phyloP scores from a whole-genome alignment of 495 filamentous ascomycete genomes.

The Neurospora sublineolata region DNA sequence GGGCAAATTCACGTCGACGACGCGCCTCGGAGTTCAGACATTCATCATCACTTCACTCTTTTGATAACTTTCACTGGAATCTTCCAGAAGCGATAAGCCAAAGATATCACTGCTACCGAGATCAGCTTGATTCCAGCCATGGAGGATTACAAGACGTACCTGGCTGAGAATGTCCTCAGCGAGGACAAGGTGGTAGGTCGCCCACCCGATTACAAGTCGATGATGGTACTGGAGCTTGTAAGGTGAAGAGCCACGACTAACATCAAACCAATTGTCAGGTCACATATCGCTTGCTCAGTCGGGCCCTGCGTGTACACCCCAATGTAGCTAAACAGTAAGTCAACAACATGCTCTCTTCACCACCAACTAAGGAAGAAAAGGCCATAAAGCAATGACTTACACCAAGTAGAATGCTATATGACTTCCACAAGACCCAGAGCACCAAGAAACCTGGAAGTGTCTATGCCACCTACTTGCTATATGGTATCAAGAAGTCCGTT shows the following conservation, averaged over 20 bases:
- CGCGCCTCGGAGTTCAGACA: slow-evolving; percentile 1
- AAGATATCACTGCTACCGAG: not conserved
- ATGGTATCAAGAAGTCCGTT: slow-evolving; percentile 41
- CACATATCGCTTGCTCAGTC: slow-evolving; percentile 72
- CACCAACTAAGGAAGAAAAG: not conserved
- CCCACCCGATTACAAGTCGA: not conserved
- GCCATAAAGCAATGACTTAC: not conserved
- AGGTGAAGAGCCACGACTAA: slow-evolving; percentile 1
- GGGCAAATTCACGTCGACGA: not conserved
- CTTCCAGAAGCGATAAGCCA: not conserved
- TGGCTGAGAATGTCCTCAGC: slow-evolving; percentile 64
- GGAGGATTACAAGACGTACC: slow-evolving; percentile 54
- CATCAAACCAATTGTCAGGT: slow-evolving; percentile 39
- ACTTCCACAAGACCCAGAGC: slow-evolving; percentile 75
- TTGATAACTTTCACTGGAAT: not conserved
- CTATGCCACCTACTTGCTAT: slow-evolving; percentile 80
- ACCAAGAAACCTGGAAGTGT: slow-evolving; percentile 59
- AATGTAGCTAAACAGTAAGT: slow-evolving; percentile 39
- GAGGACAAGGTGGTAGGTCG: slow-evolving; percentile 60
- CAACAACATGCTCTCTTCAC: not conserved
- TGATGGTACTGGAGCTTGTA: not conserved
- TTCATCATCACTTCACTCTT: not conserved
- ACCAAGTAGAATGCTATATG: slow-evolving; percentile 66
- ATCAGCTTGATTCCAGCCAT: slow-evolving; percentile 11
- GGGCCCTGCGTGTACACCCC: slow-evolving; percentile 68